These are phyloP conservation scores for Fusarium odoratissimum DNA, from an alignment of 2,329 filamentous ascomycete species.

Conservation along the genomic window DNA sequence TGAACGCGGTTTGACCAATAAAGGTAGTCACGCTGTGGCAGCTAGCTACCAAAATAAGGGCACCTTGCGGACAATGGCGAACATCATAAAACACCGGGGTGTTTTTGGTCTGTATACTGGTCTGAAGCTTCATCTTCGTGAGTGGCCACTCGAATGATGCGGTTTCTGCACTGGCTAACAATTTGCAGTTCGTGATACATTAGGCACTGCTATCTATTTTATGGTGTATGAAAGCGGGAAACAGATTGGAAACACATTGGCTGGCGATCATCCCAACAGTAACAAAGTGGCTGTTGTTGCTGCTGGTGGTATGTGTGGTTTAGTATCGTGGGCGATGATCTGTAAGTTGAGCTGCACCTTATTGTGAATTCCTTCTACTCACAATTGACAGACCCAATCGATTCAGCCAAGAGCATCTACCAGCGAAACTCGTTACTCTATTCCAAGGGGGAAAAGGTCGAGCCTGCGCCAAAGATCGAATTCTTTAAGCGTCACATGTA, in stretches of 20 bases:
- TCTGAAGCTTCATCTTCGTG: constrained; percentile 81
- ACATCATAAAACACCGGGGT: constrained; percentile 81
- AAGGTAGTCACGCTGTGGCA: constrained; percentile 68
- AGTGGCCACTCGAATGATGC: constrained; percentile 48
- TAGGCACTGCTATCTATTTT: constrained; percentile 88
- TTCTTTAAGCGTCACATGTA: constrained; percentile 85
- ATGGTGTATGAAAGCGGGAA: constrained; percentile 91
- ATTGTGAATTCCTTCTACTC: neutral
- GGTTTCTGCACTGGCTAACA: constrained; percentile 3
- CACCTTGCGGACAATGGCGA: constrained; percentile 79
- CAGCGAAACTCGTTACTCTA: constrained; percentile 83
- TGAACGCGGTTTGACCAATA: constrained; percentile 49
- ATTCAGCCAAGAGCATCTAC: constrained; percentile 87
- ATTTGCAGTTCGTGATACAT: constrained; percentile 78
- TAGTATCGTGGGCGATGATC: constrained; percentile 84
- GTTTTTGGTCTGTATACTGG: constrained; percentile 82
- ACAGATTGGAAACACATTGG: constrained; percentile 80
- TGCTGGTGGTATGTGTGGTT: constrained; percentile 83
- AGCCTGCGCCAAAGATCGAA: constrained; percentile 76
- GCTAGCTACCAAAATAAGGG: constrained; percentile 82
- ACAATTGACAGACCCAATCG: constrained; percentile 69
- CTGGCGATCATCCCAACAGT: constrained; percentile 77
- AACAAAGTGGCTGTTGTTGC: constrained; percentile 82
- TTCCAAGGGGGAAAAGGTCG: constrained; percentile 71
- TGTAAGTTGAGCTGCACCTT: constrained; percentile 68